phyloP scores from a whole-genome alignment of 2,329 filamentous ascomycete genomes.

The Microcyclosporella mali region DNA sequence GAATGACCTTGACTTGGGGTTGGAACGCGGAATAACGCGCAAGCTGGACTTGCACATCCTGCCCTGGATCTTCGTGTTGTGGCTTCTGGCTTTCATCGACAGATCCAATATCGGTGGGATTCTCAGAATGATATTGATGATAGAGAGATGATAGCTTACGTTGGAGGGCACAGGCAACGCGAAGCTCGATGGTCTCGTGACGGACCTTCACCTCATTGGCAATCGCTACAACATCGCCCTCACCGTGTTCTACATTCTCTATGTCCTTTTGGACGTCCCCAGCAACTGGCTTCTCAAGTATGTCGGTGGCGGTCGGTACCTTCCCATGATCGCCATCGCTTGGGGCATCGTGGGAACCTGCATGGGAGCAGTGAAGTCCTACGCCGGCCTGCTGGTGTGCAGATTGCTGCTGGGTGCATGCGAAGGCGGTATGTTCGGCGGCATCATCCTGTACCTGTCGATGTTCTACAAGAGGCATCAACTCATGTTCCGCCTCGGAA shows the following conservation, averaged over 20 bases:
- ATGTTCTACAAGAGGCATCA: conserved; percentile 40
- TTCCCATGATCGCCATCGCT: conserved; percentile 35
- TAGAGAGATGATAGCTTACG: background rate
- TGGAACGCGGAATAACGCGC: conserved; percentile 30
- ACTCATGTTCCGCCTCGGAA: conserved; percentile 36
- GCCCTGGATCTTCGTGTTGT: conserved; percentile 43
- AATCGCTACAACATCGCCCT: conserved; percentile 41
- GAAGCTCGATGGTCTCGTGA: conserved; percentile 36
- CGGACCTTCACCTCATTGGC: conserved; percentile 35
- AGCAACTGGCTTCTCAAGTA: conserved; percentile 38
- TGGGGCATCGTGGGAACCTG: conserved; percentile 38
- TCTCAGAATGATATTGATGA: background rate
- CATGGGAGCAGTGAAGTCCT: conserved; percentile 39
- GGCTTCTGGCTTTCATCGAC: conserved; percentile 46
- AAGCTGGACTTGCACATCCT: conserved; percentile 41
- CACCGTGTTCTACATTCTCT: conserved; percentile 42
- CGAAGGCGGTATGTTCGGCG: conserved; percentile 37
- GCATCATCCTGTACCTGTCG: conserved; percentile 38
- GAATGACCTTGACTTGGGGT: conserved; percentile 2
- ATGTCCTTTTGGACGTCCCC: conserved; percentile 39
- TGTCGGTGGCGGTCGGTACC: conserved; percentile 37
- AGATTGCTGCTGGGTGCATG: conserved; percentile 38
- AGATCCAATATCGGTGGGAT: conserved; percentile 28
- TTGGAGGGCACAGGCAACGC: conserved; percentile 37
- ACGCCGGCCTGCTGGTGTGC: conserved; percentile 36